Evolutionary conservation across 2,329 filamentous ascomycete species (phyloP).

Genomic region (Ophiocordyceps camponoti-floridani): DNA sequence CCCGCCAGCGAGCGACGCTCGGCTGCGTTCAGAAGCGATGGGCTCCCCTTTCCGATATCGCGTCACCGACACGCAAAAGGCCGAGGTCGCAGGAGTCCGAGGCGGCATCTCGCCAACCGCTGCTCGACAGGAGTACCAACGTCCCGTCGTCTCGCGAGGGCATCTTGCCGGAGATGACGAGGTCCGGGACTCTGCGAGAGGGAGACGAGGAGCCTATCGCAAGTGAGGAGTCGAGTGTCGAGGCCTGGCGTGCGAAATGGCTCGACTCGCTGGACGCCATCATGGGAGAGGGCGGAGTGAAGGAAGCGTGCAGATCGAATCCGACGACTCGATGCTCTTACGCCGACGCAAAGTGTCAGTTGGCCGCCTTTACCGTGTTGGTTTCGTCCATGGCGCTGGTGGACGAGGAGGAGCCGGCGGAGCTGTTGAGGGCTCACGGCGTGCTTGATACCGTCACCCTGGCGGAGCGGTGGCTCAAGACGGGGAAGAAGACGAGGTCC

Average conservation of each 20-base stretch:
- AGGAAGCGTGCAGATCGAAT: neutral
- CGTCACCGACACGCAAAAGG: conserved; percentile 6
- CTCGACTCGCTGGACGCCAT: neutral
- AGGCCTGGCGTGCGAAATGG: neutral
- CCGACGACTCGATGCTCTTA: conserved; percentile 11
- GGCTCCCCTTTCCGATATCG: neutral
- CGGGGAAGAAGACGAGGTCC: neutral
- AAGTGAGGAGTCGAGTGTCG: neutral
- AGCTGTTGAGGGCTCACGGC: conserved; percentile 24
- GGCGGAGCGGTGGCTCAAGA: conserved; percentile 15
- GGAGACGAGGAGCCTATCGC: neutral
- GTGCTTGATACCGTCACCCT: conserved; percentile 16
- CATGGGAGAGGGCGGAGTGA: neutral
- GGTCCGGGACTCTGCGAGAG: neutral
- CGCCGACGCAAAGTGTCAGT: conserved; percentile 15
- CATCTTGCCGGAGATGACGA: neutral
- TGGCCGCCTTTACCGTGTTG: conserved; percentile 19
- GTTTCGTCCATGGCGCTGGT: conserved; percentile 22
- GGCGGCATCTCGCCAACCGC: conserved; percentile 4
- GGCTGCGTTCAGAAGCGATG: conserved; percentile 3
- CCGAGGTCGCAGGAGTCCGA: neutral
- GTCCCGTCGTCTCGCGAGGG: conserved; percentile 3
- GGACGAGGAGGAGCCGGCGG: conserved; percentile 16
- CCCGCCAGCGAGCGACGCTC: neutral
- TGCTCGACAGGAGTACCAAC: conserved; percentile 9